Evolutionary conservation across 1,284 basidiomycete genomes (phyloP).

Genomic region (Vanrija humicola): DNA sequence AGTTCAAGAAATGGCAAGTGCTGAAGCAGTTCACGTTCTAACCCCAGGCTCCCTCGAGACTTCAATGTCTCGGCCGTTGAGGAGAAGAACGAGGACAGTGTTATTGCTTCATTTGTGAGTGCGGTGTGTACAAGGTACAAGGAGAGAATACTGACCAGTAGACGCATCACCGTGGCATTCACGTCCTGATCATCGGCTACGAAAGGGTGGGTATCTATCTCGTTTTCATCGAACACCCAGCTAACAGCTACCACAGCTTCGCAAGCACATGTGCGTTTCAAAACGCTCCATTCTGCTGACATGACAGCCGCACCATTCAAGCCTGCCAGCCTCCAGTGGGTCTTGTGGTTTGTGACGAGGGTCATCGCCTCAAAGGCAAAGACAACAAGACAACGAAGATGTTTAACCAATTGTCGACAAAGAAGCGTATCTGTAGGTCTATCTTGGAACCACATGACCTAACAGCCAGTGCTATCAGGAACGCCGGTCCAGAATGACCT

Average conservation of each 20-base stretch:
- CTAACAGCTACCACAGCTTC: conserved; percentile 52
- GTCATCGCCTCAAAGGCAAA: conserved; percentile 86
- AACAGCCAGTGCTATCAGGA: conserved; percentile 72
- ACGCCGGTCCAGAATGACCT: conserved; percentile 98
- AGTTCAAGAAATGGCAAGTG: conserved; percentile 85
- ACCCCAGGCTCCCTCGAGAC: conserved; percentile 6
- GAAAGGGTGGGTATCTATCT: conserved; percentile 60
- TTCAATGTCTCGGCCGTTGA: conserved; percentile 69
- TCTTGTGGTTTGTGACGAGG: conserved; percentile 94
- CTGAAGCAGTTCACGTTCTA: background rate
- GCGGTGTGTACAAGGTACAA: conserved; percentile 49
- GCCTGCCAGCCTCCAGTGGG: conserved; percentile 70
- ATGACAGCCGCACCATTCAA: conserved; percentile 41
- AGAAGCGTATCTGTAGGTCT: conserved; percentile 58
- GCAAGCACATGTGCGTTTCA: conserved; percentile 64
- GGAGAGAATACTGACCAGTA: conserved; percentile 8
- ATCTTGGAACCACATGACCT: background rate
- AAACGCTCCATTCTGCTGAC: conserved; percentile 1
- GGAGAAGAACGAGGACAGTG: conserved; percentile 61
- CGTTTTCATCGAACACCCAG: conserved; percentile 5
- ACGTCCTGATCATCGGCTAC: conserved; percentile 93
- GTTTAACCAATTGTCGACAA: conserved; percentile 74
- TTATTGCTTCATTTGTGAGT: conserved; percentile 67
- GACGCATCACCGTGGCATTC: conserved; percentile 58
- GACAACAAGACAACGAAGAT: conserved; percentile 87